Conservation (phyloP, 2,329 filamentous ascomycete species). For the Alternaria alternata region DNA sequence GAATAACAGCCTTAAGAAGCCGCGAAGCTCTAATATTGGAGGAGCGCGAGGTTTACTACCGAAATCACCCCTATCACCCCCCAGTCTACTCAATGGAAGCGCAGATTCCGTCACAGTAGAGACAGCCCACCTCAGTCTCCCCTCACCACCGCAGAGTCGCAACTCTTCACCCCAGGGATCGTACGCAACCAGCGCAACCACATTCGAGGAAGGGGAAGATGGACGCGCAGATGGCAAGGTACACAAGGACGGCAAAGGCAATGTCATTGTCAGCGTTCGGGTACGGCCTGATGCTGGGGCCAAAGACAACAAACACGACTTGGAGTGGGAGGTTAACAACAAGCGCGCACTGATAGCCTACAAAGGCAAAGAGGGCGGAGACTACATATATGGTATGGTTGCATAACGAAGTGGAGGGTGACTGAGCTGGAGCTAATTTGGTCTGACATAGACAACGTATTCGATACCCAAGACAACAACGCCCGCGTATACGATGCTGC, state of each 20-base stretch:
- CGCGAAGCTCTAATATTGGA: constrained; percentile 56
- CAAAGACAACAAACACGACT: constrained; percentile 71
- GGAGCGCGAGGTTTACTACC: constrained; percentile 41
- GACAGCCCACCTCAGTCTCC: constrained; percentile 72
- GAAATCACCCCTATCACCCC: constrained; percentile 60
- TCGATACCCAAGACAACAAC: constrained; percentile 92
- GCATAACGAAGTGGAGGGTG: constrained; percentile 24
- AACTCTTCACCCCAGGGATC: constrained; percentile 93
- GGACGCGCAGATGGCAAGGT: constrained; percentile 53
- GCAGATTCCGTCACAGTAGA: constrained; percentile 78
- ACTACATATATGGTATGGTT: constrained; percentile 86
- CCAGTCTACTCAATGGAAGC: constrained; percentile 80
- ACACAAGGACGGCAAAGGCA: constrained; percentile 81
- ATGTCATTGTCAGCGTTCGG: constrained; percentile 93
- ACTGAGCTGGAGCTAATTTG: constrained; percentile 19
- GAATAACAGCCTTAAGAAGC: constrained; percentile 53
- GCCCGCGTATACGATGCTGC: constrained; percentile 92
- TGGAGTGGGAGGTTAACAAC: constrained; percentile 92
- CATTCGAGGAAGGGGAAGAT: constrained; percentile 82
- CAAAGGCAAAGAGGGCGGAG: constrained; percentile 81
- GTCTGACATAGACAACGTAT: constrained; percentile 81
- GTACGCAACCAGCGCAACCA: constrained; percentile 86
- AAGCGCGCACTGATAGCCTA: constrained; percentile 83
- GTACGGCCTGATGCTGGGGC: constrained; percentile 81
- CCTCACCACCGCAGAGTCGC: constrained; percentile 85